A percentile compares a stretch with the other conserved stretches of the same genome.
These are phyloP conservation scores for Aspergillus neotritici DNA, from an alignment of 2,329 filamentous ascomycete species.

Conservation along the genomic window DNA sequence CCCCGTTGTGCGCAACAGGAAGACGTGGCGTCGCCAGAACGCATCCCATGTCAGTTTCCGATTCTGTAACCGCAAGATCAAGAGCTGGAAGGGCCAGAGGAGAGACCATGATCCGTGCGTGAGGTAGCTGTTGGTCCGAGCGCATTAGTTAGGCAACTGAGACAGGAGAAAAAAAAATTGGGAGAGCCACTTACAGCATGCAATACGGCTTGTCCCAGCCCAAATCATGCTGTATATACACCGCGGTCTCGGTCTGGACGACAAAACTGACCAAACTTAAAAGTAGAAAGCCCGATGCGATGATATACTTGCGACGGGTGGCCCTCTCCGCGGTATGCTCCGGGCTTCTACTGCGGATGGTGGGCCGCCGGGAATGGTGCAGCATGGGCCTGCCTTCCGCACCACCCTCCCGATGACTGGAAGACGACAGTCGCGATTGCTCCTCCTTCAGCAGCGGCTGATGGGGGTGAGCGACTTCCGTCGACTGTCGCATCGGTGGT, in stretches of 20 bases:
- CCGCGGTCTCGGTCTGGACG: slow-evolving; percentile 89
- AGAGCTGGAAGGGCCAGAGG: slow-evolving; percentile 79
- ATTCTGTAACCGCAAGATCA: slow-evolving; percentile 73
- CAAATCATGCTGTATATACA: slow-evolving; percentile 87
- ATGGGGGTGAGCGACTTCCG: slow-evolving; percentile 43
- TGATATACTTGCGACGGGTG: slow-evolving; percentile 76
- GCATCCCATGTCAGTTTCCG: slow-evolving; percentile 70
- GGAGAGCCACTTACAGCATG: slow-evolving; percentile 69
- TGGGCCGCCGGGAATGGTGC: slow-evolving; percentile 53
- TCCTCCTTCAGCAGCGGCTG: slow-evolving; percentile 52
- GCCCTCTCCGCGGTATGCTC: slow-evolving; percentile 56
- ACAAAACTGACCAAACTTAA: slow-evolving; percentile 83
- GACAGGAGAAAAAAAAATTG: too few relatives aligned
- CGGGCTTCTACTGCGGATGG: slow-evolving; percentile 74
- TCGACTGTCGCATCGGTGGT: slow-evolving; percentile 44
- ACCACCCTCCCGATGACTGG: slow-evolving; percentile 23
- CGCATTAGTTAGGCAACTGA: too few relatives aligned
- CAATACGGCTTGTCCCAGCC: slow-evolving; percentile 99
- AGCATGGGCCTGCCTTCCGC: slow-evolving; percentile 35
- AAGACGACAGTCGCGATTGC: slow-evolving; percentile 31
- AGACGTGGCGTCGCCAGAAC: slow-evolving; percentile 74
- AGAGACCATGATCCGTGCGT: slow-evolving; percentile 92
- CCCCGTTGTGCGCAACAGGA: slow-evolving; percentile 59
- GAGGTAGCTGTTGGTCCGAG: slow-evolving; percentile 54
- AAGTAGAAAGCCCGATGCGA: slow-evolving; percentile 76